Base-by-base conservation (phyloP, 116 monocot species). In the Cymodocea nodosa region DNA sequence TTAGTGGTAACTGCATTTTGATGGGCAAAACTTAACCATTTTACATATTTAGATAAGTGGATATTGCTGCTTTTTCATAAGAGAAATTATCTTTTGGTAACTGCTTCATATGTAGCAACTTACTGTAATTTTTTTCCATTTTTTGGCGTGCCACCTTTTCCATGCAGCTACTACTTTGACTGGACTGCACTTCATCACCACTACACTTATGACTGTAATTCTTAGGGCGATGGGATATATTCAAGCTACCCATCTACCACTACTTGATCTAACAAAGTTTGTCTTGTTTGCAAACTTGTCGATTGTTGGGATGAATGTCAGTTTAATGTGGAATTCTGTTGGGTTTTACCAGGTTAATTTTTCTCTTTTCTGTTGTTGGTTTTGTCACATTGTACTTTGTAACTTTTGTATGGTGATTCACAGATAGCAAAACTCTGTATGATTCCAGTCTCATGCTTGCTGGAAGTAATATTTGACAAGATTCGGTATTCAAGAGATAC, bases 301-400 rank as follows among this genome's bases (percentile, higher is more conserved):
- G 30, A 76, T 76, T 61, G 76, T 76, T 37, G 76, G 76, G n/a
- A 76, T 76, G 76, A 76, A 76, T 66, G 76, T 76, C 18, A 71
- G 71, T 60, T 58, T 76, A 36, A 76, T 76, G 76, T 76, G 76
- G 76, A 76, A 76, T 64, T 76, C 76, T 59, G 76, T 77, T 57
- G 71, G 77, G 15, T 77, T 77, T 51, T 77, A 77, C 55, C 77
- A 77, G 77, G 77, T 71, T 50, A 55, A 71, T 71, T 53, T 6
- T 56, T n/a, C 6, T 37, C 57, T 50, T 24, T 39, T 77, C 3
- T 30, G 30, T 30, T 30, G 1, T 30, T 30, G 30, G 30, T 30
- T 30, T 30, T 30, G 30, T 30, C 30, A 44, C 11, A 8, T 2
- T 44, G 44, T 44, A 44, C 0, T 44, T 44, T 6, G 6, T 44